phyloP scores from a whole-genome alignment of 2,329 filamentous ascomycete genomes.

The Chaetomium sp. region DNA sequence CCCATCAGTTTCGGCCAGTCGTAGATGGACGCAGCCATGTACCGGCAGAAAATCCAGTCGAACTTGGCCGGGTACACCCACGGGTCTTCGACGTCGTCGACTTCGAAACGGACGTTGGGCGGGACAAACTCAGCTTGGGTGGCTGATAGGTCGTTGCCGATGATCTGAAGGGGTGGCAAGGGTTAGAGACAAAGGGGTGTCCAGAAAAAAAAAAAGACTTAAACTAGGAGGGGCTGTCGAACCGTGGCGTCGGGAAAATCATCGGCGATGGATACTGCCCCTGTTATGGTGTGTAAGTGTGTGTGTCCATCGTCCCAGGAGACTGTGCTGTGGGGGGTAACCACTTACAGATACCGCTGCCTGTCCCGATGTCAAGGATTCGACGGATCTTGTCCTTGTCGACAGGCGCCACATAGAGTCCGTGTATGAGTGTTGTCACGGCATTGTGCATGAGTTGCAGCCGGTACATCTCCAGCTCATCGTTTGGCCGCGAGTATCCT shows the following conservation, averaged over 20 bases:
- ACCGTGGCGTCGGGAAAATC: slow-evolving; percentile 9
- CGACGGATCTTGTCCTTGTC: slow-evolving; percentile 2
- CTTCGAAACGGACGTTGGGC: slow-evolving; percentile 12
- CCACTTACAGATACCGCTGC: slow-evolving; percentile 6
- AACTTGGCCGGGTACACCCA: slow-evolving; percentile 24
- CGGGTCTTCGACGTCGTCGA: slow-evolving; percentile 12
- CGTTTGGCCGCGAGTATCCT: slow-evolving; percentile 5
- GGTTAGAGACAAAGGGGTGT: neutral
- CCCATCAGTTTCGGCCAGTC: slow-evolving; percentile 27
- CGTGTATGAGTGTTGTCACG: slow-evolving; percentile 1
- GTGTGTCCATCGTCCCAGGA: no score
- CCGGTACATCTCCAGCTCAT: slow-evolving; percentile 2
- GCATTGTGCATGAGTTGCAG: neutral
- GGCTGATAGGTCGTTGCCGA: slow-evolving; percentile 6
- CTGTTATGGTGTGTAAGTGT: neutral
- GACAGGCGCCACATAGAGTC: neutral
- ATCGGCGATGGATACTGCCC: slow-evolving; percentile 13
- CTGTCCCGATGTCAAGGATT: slow-evolving; percentile 6
- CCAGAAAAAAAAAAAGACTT: neutral
- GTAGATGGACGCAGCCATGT: slow-evolving; percentile 30
- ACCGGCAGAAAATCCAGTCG: slow-evolving; percentile 34
- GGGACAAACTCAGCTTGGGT: slow-evolving; percentile 3
- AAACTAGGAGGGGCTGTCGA: neutral
- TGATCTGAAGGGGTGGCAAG: neutral
- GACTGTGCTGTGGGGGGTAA: no score